phyloP scores from a whole-genome alignment of 495 filamentous ascomycete genomes.

The Xylaria palmicola region DNA sequence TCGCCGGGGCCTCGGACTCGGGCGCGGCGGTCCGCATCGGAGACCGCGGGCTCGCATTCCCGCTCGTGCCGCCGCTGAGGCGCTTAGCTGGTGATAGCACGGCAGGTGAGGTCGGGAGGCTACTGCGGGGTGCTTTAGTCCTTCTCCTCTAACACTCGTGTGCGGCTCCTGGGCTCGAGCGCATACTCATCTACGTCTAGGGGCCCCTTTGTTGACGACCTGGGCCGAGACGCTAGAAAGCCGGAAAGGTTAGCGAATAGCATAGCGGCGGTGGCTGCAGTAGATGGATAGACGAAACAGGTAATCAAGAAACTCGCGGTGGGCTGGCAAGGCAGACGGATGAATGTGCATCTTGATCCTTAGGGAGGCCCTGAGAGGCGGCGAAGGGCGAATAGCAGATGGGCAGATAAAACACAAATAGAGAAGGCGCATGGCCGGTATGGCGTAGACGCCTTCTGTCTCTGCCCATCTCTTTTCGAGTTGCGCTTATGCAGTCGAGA shows the following conservation, averaged over 20 bases:
- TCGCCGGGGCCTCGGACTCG: conserved; percentile 21
- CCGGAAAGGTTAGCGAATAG: conserved; percentile 26
- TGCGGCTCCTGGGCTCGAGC: background rate
- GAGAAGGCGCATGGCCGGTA: too few species aligned
- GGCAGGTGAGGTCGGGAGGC: conserved; percentile 27
- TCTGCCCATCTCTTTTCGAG: background rate
- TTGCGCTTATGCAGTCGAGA: background rate
- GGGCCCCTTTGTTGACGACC: conserved; percentile 57
- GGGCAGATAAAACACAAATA: too few species aligned
- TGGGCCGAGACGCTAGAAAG: conserved; percentile 43
- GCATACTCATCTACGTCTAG: conserved; percentile 56
- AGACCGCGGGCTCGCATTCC: conserved; percentile 23
- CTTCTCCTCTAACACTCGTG: conserved; percentile 3
- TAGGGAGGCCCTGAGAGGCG: too few species aligned
- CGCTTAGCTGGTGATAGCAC: conserved; percentile 18
- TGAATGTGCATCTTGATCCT: background rate
- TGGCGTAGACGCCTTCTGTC: too few species aligned
- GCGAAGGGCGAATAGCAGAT: too few species aligned
- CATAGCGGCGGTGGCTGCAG: conserved; percentile 10
- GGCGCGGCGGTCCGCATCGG: conserved; percentile 17
- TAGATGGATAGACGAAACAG: conserved; percentile 4
- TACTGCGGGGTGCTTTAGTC: conserved; percentile 16
- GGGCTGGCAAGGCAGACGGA: background rate
- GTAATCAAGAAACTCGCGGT: background rate
- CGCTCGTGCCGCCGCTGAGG: conserved; percentile 20